phyloP scores from a whole-genome alignment of 225 moss, liverwort and hornwort genomes.

The Sphagnum tenellum region DNA sequence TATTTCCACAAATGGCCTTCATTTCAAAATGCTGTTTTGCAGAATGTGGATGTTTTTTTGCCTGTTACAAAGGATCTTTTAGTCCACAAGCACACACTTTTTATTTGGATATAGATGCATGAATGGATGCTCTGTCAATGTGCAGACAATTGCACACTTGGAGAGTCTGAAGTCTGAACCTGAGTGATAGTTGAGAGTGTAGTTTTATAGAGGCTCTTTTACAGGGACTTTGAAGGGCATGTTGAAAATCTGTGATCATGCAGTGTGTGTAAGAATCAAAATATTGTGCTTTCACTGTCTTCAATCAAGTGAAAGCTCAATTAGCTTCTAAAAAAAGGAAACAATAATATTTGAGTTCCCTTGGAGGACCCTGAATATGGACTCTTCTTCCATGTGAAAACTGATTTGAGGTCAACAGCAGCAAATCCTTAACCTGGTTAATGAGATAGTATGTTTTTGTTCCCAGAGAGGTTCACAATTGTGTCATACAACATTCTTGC shows the following conservation, averaged over 20 bases:
- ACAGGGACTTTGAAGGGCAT: too few species aligned
- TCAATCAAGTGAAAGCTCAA: not conserved
- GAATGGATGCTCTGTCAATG: not conserved
- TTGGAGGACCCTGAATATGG: not conserved
- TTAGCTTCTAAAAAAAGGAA: not conserved
- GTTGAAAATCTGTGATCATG: too few species aligned
- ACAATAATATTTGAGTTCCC: not conserved
- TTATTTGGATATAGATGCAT: not conserved
- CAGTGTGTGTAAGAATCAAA: too few species aligned
- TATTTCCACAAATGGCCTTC: too few species aligned
- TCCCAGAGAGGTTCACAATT: constrained; percentile 62
- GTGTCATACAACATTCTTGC: constrained; percentile 90
- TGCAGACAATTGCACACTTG: too few species aligned
- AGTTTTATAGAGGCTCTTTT: too few species aligned
- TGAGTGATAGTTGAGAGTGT: too few species aligned
- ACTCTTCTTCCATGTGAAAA: not conserved
- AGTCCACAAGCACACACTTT: not conserved
- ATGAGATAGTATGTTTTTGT: not conserved
- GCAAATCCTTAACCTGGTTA: not conserved
- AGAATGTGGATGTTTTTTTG: not conserved
- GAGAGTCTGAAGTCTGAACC: too few species aligned
- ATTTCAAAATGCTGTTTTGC: not conserved
- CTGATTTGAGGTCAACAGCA: not conserved
- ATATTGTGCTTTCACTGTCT: too few species aligned
- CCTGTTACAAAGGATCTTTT: not conserved